Percentiles rank a stretch among this genome's conserved stretches.
Evolutionary conservation across 768 basidiomycete species (phyloP).

Genomic region (Amanita pseudoporphyria): DNA sequence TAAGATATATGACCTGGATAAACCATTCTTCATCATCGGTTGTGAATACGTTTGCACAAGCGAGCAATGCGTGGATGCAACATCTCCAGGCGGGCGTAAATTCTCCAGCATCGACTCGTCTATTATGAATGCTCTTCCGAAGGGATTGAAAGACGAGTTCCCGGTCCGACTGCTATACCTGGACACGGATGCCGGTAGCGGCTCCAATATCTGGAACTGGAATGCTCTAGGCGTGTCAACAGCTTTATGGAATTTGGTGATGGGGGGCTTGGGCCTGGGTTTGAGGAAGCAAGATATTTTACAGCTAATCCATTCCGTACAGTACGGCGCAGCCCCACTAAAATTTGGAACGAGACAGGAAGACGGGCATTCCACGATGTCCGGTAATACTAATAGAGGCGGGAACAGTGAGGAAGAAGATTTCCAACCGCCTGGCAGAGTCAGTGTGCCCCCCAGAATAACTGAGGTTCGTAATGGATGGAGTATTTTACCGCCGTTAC

Average conservation of each 20-base stretch:
- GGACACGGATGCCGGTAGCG: slow-evolving; percentile 48
- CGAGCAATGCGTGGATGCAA: slow-evolving; percentile 31
- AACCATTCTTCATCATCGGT: slow-evolving; percentile 79
- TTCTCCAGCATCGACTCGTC: slow-evolving; percentile 67
- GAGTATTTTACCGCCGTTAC: too few relatives aligned
- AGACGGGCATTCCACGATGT: slow-evolving; percentile 5
- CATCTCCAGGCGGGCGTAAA: slow-evolving; percentile 44
- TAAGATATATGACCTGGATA: slow-evolving; percentile 72
- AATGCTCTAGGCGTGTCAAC: slow-evolving; percentile 62
- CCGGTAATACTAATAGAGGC: not conserved
- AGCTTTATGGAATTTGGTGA: slow-evolving; percentile 66
- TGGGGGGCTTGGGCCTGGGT: slow-evolving; percentile 46
- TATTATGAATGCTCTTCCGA: slow-evolving; percentile 61
- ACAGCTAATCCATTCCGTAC: slow-evolving; percentile 47
- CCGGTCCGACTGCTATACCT: slow-evolving; percentile 53
- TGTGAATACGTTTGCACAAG: slow-evolving; percentile 68
- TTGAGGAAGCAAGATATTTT: slow-evolving; percentile 54
- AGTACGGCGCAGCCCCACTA: slow-evolving; percentile 39
- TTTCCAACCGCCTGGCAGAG: not conserved
- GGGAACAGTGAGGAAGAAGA: not conserved
- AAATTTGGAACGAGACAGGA: slow-evolving; percentile 25
- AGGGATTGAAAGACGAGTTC: slow-evolving; percentile 63
- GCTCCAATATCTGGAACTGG: slow-evolving; percentile 67
- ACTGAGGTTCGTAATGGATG: not conserved
- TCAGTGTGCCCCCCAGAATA: not conserved